Conservation (phyloP, 495 filamentous ascomycete genomes). For the Clohesyomyces aquaticus region DNA sequence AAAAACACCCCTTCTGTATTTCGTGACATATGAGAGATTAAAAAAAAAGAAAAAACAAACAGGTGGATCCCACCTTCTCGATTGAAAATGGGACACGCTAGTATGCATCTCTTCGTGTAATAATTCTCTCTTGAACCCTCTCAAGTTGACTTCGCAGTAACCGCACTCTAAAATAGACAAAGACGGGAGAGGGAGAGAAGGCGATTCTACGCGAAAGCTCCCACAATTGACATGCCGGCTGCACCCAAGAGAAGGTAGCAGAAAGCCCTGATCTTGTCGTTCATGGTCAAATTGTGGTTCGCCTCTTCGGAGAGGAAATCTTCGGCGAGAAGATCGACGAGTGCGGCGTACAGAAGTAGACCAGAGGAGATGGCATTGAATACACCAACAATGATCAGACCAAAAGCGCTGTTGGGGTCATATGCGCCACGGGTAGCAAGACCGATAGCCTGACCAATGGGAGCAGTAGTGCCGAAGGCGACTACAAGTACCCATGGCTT, state of each 20-base stretch:
- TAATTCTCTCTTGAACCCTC: no score
- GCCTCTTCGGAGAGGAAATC: slow-evolving; percentile 68
- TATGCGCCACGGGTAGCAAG: slow-evolving; percentile 61
- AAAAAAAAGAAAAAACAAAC: background rate
- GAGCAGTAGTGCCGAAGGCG: slow-evolving; percentile 63
- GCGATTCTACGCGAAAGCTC: slow-evolving; percentile 37
- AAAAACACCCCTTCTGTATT: background rate
- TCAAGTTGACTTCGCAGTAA: no score
- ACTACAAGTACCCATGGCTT: slow-evolving; percentile 68
- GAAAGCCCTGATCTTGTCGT: slow-evolving; percentile 32
- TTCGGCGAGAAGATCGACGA: slow-evolving; percentile 66
- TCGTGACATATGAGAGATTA: background rate
- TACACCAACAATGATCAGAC: slow-evolving; percentile 66
- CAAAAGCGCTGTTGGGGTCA: slow-evolving; percentile 65
- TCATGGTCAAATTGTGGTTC: slow-evolving; percentile 36
- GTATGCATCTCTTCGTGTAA: no score
- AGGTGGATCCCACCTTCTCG: no score
- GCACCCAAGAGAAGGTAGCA: slow-evolving; percentile 37
- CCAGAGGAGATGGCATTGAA: slow-evolving; percentile 68
- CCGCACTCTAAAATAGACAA: no score
- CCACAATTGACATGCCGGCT: slow-evolving; percentile 38
- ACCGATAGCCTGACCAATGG: slow-evolving; percentile 64
- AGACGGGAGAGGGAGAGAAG: background rate
- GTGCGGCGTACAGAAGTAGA: slow-evolving; percentile 62
- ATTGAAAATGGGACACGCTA: no score